Conservation (phyloP, 2,329 filamentous ascomycete genomes). For the Beauveria sp. region DNA sequence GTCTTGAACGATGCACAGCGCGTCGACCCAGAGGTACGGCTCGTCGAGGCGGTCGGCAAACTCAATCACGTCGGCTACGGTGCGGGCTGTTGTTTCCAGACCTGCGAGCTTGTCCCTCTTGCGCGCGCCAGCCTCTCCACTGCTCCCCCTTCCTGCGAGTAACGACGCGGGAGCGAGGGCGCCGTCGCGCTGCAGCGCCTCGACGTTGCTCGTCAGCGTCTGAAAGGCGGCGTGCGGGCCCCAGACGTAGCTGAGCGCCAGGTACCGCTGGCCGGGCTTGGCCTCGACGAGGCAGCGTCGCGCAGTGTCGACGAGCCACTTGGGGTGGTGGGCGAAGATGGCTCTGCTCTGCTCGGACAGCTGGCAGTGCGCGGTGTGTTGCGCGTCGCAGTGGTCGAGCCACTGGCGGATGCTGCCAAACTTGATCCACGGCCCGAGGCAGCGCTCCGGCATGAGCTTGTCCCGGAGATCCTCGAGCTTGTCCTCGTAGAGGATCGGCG, state of each 20-base stretch:
- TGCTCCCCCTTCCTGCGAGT: too few species aligned
- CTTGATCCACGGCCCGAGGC: slow-evolving; percentile 9
- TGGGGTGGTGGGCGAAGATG: slow-evolving; percentile 4
- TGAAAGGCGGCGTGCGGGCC: slow-evolving; percentile 9
- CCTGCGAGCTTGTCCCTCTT: background rate
- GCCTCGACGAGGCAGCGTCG: slow-evolving; percentile 1
- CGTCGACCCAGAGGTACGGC: slow-evolving; percentile 16
- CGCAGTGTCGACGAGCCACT: slow-evolving; percentile 6
- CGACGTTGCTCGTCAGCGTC: slow-evolving; percentile 3
- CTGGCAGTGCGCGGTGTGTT: background rate
- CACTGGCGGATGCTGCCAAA: background rate
- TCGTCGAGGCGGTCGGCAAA: slow-evolving; percentile 12
- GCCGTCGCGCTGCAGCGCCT: background rate
- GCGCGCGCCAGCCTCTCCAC: background rate
- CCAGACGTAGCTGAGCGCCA: slow-evolving; percentile 18
- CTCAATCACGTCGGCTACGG: slow-evolving; percentile 13
- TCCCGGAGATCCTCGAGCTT: slow-evolving; percentile 10
- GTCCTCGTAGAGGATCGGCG: slow-evolving; percentile 4
- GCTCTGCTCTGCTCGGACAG: background rate
- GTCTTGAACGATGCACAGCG: slow-evolving; percentile 16
- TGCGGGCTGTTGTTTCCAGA: background rate
- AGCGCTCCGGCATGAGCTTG: slow-evolving; percentile 7
- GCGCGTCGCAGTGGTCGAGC: slow-evolving; percentile 7
- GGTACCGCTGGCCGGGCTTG: slow-evolving; percentile 10
- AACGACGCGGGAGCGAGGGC: background rate